These are phyloP conservation scores for Arabidopsis hybrid DNA, from an alignment of 441 rosid genomes.

Conservation along the genomic window DNA sequence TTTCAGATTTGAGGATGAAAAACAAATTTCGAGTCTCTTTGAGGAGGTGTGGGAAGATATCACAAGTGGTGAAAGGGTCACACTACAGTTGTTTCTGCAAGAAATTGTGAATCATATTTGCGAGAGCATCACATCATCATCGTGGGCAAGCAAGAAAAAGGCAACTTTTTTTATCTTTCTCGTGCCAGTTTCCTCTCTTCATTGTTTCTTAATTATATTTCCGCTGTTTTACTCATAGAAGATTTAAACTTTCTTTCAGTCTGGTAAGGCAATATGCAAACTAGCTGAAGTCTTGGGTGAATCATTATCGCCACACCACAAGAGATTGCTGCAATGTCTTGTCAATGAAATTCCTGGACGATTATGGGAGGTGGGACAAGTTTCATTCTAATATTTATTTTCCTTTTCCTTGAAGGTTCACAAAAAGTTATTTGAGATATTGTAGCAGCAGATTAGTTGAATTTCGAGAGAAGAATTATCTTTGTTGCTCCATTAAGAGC, in stretches of 20 bases:
- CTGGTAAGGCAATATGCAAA: constrained; percentile 87
- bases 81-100: constrained; percentile 79
- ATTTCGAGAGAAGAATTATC: constrained; percentile 18
- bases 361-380: constrained; percentile 83
- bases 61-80: constrained; percentile 84
- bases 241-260: constrained; percentile 53
- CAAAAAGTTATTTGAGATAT: not conserved
- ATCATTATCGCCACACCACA: constrained; percentile 71
- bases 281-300: constrained; percentile 89
- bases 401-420: constrained; percentile 14
- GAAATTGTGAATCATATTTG: constrained; percentile 86
- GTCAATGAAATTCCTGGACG: constrained; percentile 92
- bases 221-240: constrained; percentile 26
- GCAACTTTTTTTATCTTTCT: constrained; percentile 43
- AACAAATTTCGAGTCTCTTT: constrained; percentile 76
- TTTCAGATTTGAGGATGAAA: constrained; percentile 96
- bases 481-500: constrained; percentile 4
- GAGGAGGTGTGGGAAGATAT: constrained; percentile 99
- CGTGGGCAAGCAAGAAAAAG: constrained; percentile 95
- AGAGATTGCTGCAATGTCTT: constrained; percentile 66
- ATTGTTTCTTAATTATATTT: constrained; percentile 14
- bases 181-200: constrained; percentile 24
- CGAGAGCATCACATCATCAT: constrained; percentile 79
- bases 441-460: constrained; percentile 14
- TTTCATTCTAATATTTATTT: constrained; percentile 4